These are phyloP conservation scores for Aureobasidium melanogenum DNA, from an alignment of 2,329 filamentous ascomycete genomes.

Conservation along the genomic window DNA sequence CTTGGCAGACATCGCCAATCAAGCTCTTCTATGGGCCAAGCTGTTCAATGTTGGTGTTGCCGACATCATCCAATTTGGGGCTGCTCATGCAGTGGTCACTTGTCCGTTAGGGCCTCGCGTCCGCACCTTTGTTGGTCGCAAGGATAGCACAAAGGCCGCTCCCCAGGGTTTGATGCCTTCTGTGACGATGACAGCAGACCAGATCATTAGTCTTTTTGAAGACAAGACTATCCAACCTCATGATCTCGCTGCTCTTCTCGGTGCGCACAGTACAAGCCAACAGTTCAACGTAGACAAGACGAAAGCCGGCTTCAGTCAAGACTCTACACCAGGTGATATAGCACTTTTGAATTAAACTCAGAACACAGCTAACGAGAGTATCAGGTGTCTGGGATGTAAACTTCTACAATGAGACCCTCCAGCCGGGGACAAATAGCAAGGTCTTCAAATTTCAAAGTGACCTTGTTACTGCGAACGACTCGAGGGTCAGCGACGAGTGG, in stretches of 20 bases:
- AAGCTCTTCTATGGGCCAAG: constrained; percentile 15
- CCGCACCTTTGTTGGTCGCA: constrained; percentile 30
- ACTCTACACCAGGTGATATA: constrained; percentile 13
- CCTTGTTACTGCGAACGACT: constrained; percentile 26
- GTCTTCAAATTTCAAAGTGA: constrained; percentile 31
- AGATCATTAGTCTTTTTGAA: constrained; percentile 27
- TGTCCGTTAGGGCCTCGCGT: constrained; percentile 32
- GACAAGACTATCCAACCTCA: constrained; percentile 31
- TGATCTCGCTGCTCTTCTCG: constrained; percentile 29
- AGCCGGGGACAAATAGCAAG: constrained; percentile 20
- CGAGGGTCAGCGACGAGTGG: constrained; percentile 27
- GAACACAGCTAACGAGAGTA: background rate
- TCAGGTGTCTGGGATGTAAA: constrained; percentile 30
- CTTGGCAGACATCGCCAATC: constrained; percentile 14
- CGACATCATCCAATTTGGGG: constrained; percentile 31
- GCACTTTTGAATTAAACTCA: too few species aligned
- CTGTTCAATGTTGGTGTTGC: constrained; percentile 29
- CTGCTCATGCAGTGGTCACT: constrained; percentile 30
- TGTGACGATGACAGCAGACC: constrained; percentile 26
- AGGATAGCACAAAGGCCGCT: constrained; percentile 27
- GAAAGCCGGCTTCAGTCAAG: constrained; percentile 28
- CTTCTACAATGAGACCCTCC: constrained; percentile 28
- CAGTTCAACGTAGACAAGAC: constrained; percentile 28
- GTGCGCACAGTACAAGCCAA: constrained; percentile 30
- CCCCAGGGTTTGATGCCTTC: constrained; percentile 28